Evolutionary conservation across 176 grass and related monocot species (phyloP).

Genomic region (Dendrocalamus sinicus): DNA sequence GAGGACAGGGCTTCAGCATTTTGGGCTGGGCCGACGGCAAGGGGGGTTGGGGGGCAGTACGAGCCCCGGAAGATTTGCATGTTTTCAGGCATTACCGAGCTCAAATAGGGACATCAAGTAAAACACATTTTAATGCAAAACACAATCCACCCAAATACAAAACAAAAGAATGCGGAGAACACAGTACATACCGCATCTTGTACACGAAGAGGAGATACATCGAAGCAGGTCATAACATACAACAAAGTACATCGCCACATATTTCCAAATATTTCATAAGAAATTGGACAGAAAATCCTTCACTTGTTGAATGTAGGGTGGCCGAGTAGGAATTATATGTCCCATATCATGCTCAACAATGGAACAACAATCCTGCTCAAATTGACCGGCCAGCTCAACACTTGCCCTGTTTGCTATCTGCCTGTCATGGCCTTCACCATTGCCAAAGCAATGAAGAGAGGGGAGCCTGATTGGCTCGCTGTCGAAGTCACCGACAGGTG

Average conservation of each 20-base stretch:
- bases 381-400: slow-evolving; percentile 55
- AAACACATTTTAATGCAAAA: neutral
- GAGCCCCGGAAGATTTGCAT: no score
- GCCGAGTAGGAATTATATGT: slow-evolving; percentile 81
- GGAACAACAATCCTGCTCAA: slow-evolving; percentile 49
- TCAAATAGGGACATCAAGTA: no score
- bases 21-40: no score
- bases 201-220: neutral
- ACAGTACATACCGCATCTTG: neutral
- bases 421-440: slow-evolving; percentile 65
- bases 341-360: slow-evolving; percentile 89
- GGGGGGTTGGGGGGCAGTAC: no score
- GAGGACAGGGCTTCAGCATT: no score
- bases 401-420: slow-evolving; percentile 73
- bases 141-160: neutral
- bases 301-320: slow-evolving; percentile 71
- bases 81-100: no score
- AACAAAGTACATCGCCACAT: slow-evolving; percentile 12
- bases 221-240: neutral
- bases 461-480: slow-evolving; percentile 60
- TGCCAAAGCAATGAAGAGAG: slow-evolving; percentile 84
- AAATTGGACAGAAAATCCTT: slow-evolving; percentile 72
- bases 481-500: slow-evolving; percentile 22
- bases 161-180: neutral
- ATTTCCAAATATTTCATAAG: slow-evolving; percentile 46